These are phyloP conservation scores for Candida hispaniensis DNA, from an alignment of 805 yeast genomes.

Conservation along the genomic window DNA sequence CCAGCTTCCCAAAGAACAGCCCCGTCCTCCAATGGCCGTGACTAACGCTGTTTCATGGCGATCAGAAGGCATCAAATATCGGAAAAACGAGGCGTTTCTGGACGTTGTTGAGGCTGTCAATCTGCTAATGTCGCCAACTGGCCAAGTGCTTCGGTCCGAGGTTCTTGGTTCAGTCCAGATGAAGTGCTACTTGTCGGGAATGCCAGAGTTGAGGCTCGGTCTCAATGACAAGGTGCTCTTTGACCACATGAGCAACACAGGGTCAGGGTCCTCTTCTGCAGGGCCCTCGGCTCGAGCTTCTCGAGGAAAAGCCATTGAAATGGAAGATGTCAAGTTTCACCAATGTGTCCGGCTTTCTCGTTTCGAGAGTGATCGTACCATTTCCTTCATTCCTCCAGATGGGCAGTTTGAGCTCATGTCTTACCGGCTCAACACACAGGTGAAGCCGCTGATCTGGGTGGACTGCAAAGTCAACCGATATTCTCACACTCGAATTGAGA, in stretches of 20 bases:
- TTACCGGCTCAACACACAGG: conserved; percentile 33
- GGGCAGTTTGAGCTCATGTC: conserved; percentile 64
- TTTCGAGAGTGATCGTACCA: conserved; percentile 45
- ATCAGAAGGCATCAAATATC: conserved; percentile 78
- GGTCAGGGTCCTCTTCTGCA: conserved; percentile 24
- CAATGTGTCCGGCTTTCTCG: conserved; percentile 74
- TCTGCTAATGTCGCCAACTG: conserved; percentile 52
- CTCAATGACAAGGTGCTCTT: conserved; percentile 38
- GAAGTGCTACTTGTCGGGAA: conserved; percentile 73
- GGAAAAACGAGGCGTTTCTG: conserved; percentile 80
- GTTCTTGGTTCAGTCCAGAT: conserved; percentile 65
- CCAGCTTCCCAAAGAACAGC: conserved; percentile 17
- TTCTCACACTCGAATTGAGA: conserved; percentile 31
- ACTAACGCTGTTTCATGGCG: conserved; percentile 83
- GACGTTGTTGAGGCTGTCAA: conserved; percentile 72
- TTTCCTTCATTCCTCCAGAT: conserved; percentile 83
- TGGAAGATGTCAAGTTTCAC: conserved; percentile 69
- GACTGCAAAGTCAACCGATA: conserved; percentile 39
- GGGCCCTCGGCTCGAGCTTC: conserved; percentile 18
- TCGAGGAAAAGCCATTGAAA: conserved; percentile 28
- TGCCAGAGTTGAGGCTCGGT: conserved; percentile 75
- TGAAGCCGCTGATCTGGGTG: conserved; percentile 44
- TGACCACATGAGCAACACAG: conserved; percentile 23
- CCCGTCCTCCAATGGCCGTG: conserved; percentile 59
- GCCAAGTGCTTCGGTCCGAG: conserved; percentile 52